These are phyloP conservation scores for Brassica rapa DNA, from an alignment of 345 rosid genomes.

Conservation along the genomic window DNA sequence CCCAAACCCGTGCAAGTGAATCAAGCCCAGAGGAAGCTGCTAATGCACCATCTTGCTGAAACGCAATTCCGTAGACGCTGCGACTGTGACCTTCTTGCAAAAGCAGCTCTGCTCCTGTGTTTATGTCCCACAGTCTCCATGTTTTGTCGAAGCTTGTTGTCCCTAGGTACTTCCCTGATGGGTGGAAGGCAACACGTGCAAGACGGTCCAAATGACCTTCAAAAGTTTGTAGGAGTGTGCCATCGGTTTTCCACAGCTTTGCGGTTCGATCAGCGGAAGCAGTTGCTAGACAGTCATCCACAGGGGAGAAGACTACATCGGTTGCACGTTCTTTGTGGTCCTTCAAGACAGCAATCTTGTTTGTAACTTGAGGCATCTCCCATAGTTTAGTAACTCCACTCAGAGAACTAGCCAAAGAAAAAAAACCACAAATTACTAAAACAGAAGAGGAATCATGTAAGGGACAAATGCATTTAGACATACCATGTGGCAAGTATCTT, in stretches of 20 bases:
- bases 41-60: constrained; percentile 94
- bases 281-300: constrained; percentile 72
- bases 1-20: constrained; percentile 93
- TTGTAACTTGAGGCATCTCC: constrained; percentile 79
- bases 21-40: constrained; percentile 91
- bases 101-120: constrained; percentile 80
- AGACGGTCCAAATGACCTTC: constrained; percentile 94
- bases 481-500: constrained; percentile 89
- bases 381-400: constrained; percentile 88
- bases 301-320: constrained; percentile 87
- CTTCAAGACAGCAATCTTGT: constrained; percentile 59
- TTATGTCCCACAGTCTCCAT: constrained; percentile 95
- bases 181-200: constrained; percentile 91
- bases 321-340: constrained; percentile 92
- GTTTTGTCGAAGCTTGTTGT: constrained; percentile 97
- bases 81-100: constrained; percentile 98
- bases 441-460: neutral
- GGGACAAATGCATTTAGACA: neutral
- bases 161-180: constrained; percentile 88
- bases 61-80: constrained; percentile 85
- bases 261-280: constrained; percentile 98
- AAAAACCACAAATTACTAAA: constrained; percentile 10
- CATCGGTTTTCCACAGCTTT: constrained; percentile 84
- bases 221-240: constrained; percentile 69
- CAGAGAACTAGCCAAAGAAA: constrained; percentile 56